Conservation (phyloP, 2,329 filamentous ascomycete species). For the Madurella fahalii region DNA sequence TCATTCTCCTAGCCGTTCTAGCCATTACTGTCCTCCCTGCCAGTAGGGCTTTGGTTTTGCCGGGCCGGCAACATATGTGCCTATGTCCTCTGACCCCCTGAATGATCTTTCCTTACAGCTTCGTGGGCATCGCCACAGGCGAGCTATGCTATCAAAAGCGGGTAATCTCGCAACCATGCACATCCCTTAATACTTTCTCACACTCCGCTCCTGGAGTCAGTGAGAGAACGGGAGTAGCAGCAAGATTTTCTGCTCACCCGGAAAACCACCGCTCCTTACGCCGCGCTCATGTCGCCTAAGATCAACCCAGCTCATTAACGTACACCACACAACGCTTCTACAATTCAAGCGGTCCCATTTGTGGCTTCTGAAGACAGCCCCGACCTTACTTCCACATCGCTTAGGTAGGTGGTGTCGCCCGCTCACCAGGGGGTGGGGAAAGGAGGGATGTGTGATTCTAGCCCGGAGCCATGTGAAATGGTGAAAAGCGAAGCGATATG, state of each 20-base stretch:
- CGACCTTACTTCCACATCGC: too few relatives aligned
- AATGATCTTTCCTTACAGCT: conserved; percentile 13
- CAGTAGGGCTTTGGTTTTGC: conserved; percentile 35
- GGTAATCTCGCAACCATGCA: conserved; percentile 16
- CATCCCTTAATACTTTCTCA: neutral
- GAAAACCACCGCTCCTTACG: neutral
- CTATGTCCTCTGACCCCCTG: neutral
- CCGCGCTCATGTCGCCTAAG: conserved; percentile 14
- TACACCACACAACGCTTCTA: conserved; percentile 7
- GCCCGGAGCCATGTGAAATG: too few relatives aligned
- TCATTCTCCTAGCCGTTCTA: conserved; percentile 36
- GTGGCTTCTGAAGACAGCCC: conserved; percentile 5
- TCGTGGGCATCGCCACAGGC: conserved; percentile 5
- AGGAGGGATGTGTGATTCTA: too few relatives aligned
- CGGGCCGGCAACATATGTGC: conserved; percentile 39
- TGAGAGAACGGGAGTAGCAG: conserved; percentile 5
- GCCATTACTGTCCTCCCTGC: conserved; percentile 37
- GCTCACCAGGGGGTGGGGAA: too few relatives aligned
- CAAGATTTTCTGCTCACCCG: conserved; percentile 11
- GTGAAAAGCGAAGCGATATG: too few relatives aligned
- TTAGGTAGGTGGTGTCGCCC: too few relatives aligned
- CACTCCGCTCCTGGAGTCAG: conserved; percentile 6
- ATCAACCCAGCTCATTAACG: conserved; percentile 20
- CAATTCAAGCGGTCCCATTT: conserved; percentile 12
- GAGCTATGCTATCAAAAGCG: conserved; percentile 4